Percentiles rank a stretch among this genome's conserved stretches.
These are phyloP conservation scores for Musa beccarii DNA, from an alignment of 176 grass and related monocot species.

Conservation along the genomic window DNA sequence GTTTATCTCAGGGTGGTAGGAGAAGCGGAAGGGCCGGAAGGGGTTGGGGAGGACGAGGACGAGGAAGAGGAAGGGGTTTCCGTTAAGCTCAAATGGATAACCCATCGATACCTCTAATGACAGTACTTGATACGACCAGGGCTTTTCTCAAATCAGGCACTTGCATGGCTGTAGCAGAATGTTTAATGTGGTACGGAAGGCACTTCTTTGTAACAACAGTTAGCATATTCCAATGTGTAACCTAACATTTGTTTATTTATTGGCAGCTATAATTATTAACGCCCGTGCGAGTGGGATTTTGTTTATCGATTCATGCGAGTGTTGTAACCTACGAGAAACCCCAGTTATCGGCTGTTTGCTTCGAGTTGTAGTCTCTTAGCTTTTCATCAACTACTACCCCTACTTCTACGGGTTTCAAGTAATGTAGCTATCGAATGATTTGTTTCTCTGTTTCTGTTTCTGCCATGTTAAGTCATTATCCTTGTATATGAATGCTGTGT, in stretches of 20 bases:
- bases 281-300: too few relatives aligned
- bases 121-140: background rate
- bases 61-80: slow-evolving; percentile 79
- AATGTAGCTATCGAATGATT: too few relatives aligned
- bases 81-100: slow-evolving; percentile 24
- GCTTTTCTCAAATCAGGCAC: background rate
- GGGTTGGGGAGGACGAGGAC: slow-evolving; percentile 50
- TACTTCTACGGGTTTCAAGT: too few relatives aligned
- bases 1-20: slow-evolving; percentile 60
- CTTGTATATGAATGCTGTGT: too few relatives aligned
- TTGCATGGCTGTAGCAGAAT: background rate
- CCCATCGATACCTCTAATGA: background rate
- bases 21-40: slow-evolving; percentile 51
- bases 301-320: too few relatives aligned
- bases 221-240: background rate
- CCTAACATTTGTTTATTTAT: slow-evolving; percentile 14
- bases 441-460: too few relatives aligned
- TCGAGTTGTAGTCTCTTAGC: too few relatives aligned
- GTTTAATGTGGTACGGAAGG: background rate
- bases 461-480: too few relatives aligned
- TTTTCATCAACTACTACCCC: too few relatives aligned
- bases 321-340: too few relatives aligned
- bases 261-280: background rate
- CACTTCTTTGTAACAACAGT: background rate
- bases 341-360: too few relatives aligned